phyloP scores from a whole-genome alignment of 345 rosid species.

The Populus pruinosa region DNA sequence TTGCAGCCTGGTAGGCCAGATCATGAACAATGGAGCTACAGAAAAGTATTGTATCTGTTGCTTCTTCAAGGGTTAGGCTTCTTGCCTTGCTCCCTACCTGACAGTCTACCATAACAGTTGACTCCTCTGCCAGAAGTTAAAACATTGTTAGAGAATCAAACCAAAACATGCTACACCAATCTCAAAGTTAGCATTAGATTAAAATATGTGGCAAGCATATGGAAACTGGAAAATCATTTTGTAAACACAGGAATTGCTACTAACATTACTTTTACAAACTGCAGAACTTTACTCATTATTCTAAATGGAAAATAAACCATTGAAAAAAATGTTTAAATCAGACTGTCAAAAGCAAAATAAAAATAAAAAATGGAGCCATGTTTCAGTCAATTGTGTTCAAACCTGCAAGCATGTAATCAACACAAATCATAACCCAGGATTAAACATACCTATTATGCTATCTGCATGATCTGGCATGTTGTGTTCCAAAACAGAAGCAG shows the following conservation, averaged over 20 bases:
- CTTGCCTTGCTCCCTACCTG: constrained; percentile 57
- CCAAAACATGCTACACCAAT: background rate
- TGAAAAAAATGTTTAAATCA: background rate
- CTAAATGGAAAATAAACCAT: background rate
- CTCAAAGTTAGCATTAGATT: constrained; percentile 17
- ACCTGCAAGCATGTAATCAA: background rate
- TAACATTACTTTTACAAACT: background rate
- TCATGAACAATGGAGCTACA: constrained; percentile 96
- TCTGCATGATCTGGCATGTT: constrained; percentile 40
- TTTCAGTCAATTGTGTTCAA: background rate
- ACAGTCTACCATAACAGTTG: constrained; percentile 62
- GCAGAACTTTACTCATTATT: background rate
- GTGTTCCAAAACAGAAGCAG: constrained; percentile 38
- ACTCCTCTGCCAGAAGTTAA: constrained; percentile 53
- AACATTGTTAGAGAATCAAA: constrained; percentile 21
- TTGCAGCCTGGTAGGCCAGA: constrained; percentile 76
- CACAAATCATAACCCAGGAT: background rate
- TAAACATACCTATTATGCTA: constrained; percentile 24
- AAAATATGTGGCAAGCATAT: constrained; percentile 5
- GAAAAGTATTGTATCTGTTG: constrained; percentile 83
- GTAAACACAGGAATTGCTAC: constrained; percentile 2
- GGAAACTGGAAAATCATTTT: background rate
- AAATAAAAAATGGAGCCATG: background rate
- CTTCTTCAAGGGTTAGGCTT: constrained; percentile 96
- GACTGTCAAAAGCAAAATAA: background rate